These are phyloP conservation scores for Pharnaceum exiguum DNA, from an alignment of 148 eudicot species.

Conservation along the genomic window DNA sequence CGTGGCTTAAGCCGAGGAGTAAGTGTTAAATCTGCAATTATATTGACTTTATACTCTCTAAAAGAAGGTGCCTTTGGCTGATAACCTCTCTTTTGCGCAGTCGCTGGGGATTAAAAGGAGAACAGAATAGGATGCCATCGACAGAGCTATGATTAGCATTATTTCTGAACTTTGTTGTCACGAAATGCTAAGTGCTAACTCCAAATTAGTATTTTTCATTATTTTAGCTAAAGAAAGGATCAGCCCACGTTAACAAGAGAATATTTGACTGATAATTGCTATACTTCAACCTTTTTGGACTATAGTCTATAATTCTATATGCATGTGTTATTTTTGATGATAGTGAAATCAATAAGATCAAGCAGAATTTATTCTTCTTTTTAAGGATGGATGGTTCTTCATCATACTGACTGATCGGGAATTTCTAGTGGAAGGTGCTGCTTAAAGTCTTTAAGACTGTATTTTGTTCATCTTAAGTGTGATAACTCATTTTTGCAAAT, in stretches of 20 bases:
- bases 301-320: not conserved
- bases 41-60: too few species aligned
- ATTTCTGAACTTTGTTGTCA: not conserved
- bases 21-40: too few species aligned
- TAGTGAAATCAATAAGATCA: too few species aligned
- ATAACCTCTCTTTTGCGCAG: slow-evolving; percentile 8
- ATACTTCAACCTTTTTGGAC: not conserved
- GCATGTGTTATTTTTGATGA: not conserved
- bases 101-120: not conserved
- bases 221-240: not conserved
- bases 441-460: too few species aligned
- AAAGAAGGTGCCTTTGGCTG: slow-evolving; percentile 4
- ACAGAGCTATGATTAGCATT: not conserved
- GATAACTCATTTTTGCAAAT: too few species aligned
- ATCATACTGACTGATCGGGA: not conserved
- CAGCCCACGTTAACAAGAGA: not conserved
- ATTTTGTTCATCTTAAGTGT: too few species aligned
- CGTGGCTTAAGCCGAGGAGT: too few species aligned
- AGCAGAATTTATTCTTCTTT: slow-evolving; percentile 7
- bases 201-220: not conserved
- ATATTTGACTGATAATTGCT: not conserved
- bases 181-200: not conserved
- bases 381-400: not conserved
- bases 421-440: slow-evolving; percentile 4
- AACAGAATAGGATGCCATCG: not conserved